These are phyloP conservation scores for Cryptosporidium felis DNA, from an alignment of 169 alveolate genomes.

Conservation along the genomic window DNA sequence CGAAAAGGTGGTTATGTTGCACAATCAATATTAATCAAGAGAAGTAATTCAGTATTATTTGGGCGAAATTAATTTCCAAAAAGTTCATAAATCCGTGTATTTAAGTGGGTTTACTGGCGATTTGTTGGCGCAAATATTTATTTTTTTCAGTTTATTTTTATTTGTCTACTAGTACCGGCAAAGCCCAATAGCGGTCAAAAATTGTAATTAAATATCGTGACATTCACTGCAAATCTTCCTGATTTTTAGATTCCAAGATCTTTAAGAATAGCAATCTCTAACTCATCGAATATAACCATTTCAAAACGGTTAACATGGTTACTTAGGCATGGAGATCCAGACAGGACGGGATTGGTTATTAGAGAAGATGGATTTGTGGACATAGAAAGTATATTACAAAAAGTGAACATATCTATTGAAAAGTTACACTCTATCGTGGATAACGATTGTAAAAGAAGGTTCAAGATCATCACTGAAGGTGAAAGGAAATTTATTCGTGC, in stretches of 20 bases:
- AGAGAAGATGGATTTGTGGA: conserved; percentile 50
- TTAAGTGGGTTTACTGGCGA: conserved; percentile 9
- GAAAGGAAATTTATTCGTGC: conserved; percentile 25
- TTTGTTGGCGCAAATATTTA: conserved; percentile 17
- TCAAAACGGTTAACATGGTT: conserved; percentile 46
- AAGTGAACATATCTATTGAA: neutral
- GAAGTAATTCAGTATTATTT: too few relatives aligned
- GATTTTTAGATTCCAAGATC: neutral
- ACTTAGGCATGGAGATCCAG: conserved; percentile 69
- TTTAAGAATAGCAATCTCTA: neutral
- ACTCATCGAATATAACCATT: neutral
- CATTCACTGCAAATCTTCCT: neutral
- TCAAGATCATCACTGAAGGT: neutral
- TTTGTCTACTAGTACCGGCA: conserved; percentile 28
- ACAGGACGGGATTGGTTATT: neutral
- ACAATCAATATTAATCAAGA: too few relatives aligned
- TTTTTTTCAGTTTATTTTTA: too few relatives aligned
- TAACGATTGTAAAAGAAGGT: conserved; percentile 22
- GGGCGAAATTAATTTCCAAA: too few relatives aligned
- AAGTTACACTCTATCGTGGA: conserved; percentile 7
- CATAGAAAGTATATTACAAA: neutral
- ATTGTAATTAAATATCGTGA: neutral
- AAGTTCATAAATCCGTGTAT: too few relatives aligned
- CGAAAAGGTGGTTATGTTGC: too few relatives aligned
- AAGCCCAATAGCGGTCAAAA: conserved; percentile 6